phyloP scores from a whole-genome alignment of 1,284 basidiomycete genomes.

The Uromyces viciae-fabae region DNA sequence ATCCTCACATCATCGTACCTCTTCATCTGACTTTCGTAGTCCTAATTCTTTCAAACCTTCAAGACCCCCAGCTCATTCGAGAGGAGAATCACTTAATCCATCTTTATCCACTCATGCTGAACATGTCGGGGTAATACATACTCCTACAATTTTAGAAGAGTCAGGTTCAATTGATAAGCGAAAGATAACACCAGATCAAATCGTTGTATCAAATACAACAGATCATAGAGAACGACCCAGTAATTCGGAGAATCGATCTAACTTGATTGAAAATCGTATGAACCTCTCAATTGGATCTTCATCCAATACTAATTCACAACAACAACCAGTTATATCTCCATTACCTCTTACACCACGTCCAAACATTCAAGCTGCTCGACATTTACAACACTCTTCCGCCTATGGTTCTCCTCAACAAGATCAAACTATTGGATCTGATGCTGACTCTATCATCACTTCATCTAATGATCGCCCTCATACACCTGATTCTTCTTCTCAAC shows the following conservation, averaged over 20 bases:
- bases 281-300: too few relatives aligned
- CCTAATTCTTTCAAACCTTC: not conserved
- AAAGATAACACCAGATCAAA: not conserved
- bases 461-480: conserved; percentile 62
- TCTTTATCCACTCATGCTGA: not conserved
- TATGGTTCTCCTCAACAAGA: conserved; percentile 57
- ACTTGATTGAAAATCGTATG: not conserved
- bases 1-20: conserved; percentile 61
- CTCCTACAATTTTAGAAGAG: conserved; percentile 29
- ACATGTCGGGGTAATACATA: not conserved
- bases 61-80: not conserved
- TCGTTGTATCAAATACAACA: not conserved
- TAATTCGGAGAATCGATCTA: not conserved
- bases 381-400: conserved; percentile 55
- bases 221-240: too few relatives aligned
- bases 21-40: conserved; percentile 53
- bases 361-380: not conserved
- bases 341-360: conserved; percentile 66
- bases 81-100: not conserved
- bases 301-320: not conserved
- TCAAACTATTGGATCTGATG: conserved; percentile 57
- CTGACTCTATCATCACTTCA: conserved; percentile 59
- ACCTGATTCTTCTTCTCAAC: conserved; percentile 52
- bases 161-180: not conserved
- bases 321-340: conserved; percentile 57